Percentiles rank a stretch among this genome's conserved stretches.
These are phyloP conservation scores for Candida chauliodis DNA, from an alignment of 805 yeast species.

Conservation along the genomic window DNA sequence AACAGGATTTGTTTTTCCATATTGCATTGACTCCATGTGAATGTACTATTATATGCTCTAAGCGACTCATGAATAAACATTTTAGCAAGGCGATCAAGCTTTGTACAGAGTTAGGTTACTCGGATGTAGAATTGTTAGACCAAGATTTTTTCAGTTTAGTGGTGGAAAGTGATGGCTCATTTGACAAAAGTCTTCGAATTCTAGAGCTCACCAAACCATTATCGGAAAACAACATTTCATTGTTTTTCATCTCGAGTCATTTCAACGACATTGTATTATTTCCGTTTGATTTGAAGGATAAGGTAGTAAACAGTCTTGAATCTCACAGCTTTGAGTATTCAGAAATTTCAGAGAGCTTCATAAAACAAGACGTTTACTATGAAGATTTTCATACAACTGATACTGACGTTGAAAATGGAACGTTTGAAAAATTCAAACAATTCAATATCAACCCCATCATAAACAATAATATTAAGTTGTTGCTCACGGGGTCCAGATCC, in stretches of 20 bases:
- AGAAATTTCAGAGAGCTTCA: conserved; percentile 42
- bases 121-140: conserved; percentile 36
- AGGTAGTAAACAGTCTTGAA: conserved; percentile 45
- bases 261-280: conserved; percentile 61
- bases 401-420: conserved; percentile 24
- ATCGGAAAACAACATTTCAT: conserved; percentile 52
- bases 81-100: conserved; percentile 39
- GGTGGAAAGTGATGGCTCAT: conserved; percentile 57
- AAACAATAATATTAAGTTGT: conserved; percentile 35
- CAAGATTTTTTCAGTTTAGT: conserved; percentile 51
- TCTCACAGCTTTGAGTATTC: conserved; percentile 42
- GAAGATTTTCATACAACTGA: background rate
- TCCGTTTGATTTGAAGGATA: conserved; percentile 43
- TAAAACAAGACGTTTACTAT: conserved; percentile 14
- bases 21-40: conserved; percentile 62
- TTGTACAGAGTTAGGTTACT: conserved; percentile 28
- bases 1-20: conserved; percentile 50
- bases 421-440: conserved; percentile 34
- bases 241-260: conserved; percentile 61
- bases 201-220: conserved; percentile 56
- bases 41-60: conserved; percentile 55
- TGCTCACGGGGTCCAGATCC: conserved; percentile 59
- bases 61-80: conserved; percentile 29
- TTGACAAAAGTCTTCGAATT: conserved; percentile 48
- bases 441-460: conserved; percentile 44